phyloP scores from a whole-genome alignment of 2,329 filamentous ascomycete genomes.

The Ophiocordyceps camponoti-rufipedis region DNA sequence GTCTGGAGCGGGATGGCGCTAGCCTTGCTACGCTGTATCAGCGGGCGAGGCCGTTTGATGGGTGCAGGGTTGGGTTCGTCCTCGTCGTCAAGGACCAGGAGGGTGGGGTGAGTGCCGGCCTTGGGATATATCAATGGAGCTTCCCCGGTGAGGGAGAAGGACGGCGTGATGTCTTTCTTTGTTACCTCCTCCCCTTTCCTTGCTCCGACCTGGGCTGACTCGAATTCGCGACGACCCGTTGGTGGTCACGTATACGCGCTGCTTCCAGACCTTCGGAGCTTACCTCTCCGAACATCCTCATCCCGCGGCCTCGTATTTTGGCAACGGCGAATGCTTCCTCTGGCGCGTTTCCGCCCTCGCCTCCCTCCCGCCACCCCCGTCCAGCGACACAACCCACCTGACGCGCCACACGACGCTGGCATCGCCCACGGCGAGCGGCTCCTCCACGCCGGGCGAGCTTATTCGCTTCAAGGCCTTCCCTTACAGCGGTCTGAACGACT shows the following conservation, averaged over 20 bases:
- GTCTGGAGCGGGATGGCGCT: constrained; percentile 79
- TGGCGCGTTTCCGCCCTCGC: constrained; percentile 42
- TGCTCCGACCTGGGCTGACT: constrained; percentile 1
- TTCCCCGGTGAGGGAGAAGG: not conserved
- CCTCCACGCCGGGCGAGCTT: constrained; percentile 34
- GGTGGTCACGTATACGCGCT: too few species aligned
- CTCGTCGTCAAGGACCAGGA: constrained; percentile 66
- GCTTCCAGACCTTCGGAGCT: constrained; percentile 59
- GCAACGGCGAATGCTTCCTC: constrained; percentile 83
- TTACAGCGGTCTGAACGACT: constrained; percentile 91
- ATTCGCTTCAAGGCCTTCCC: constrained; percentile 96
- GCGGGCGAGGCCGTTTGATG: constrained; percentile 48
- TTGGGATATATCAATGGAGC: not conserved
- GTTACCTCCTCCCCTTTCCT: not conserved
- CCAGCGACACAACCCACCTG: constrained; percentile 29
- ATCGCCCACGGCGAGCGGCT: constrained; percentile 4
- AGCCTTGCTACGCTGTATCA: constrained; percentile 76
- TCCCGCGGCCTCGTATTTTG: constrained; percentile 71
- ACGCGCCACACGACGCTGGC: constrained; percentile 20
- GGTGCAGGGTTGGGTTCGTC: constrained; percentile 69
- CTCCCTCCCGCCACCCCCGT: constrained; percentile 31
- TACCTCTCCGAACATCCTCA: constrained; percentile 84
- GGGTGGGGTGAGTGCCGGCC: constrained; percentile 43
- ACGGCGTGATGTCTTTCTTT: not conserved
- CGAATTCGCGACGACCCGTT: not conserved